phyloP scores from a whole-genome alignment of 352 stramenopile species.

The Phytopythium aichiense region DNA sequence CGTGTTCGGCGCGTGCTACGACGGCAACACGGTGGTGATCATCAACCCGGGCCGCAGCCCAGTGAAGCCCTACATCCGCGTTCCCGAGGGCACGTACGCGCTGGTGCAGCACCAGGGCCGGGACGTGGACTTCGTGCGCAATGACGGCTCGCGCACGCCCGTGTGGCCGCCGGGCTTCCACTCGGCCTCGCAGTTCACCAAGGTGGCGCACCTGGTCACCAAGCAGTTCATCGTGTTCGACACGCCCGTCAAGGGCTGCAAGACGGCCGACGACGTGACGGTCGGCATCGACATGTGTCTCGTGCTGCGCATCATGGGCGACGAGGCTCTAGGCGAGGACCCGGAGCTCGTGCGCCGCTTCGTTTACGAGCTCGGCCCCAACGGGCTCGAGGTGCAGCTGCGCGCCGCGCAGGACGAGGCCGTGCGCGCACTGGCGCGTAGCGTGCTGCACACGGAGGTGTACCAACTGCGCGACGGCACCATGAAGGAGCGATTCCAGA shows the following conservation, averaged over 20 bases:
- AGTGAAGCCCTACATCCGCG: slow-evolving; percentile 79
- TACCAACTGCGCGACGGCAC: too few relatives aligned
- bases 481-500: too few relatives aligned
- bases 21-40: slow-evolving; percentile 79
- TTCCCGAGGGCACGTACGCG: slow-evolving; percentile 86
- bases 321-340: slow-evolving; percentile 75
- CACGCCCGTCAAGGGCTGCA: slow-evolving; percentile 86
- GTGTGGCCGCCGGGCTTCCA: slow-evolving; percentile 84
- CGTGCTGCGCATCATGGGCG: slow-evolving; percentile 88
- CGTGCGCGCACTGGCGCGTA: slow-evolving; percentile 76
- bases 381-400: slow-evolving; percentile 83
- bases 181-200: slow-evolving; percentile 63
- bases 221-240: slow-evolving; percentile 89
- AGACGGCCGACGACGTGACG: slow-evolving; percentile 86
- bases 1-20: slow-evolving; percentile 72
- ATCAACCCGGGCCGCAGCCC: slow-evolving; percentile 56
- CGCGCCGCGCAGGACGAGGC: slow-evolving; percentile 80
- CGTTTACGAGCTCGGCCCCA: slow-evolving; percentile 83
- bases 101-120: slow-evolving; percentile 84
- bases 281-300: slow-evolving; percentile 86
- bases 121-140: slow-evolving; percentile 52
- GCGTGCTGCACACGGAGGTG: slow-evolving; percentile 1
- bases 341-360: slow-evolving; percentile 84
- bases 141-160: slow-evolving; percentile 31
- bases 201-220: slow-evolving; percentile 84